Base-by-base conservation (phyloP, 495 filamentous ascomycete species). In the Massariosphaeria phaeospora region DNA sequence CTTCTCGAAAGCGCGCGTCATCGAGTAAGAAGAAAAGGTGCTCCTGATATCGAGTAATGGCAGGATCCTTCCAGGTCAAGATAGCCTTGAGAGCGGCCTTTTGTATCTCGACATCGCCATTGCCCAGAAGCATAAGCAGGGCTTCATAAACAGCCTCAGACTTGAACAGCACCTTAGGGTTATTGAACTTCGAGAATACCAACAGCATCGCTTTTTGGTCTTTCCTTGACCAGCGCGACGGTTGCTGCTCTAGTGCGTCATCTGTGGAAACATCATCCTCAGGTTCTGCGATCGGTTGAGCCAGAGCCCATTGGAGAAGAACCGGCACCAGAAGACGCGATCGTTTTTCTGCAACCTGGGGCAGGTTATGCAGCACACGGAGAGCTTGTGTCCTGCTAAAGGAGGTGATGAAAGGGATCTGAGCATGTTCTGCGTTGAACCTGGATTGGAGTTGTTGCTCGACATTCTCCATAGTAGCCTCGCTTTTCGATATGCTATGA, bases 41-140 rank as follows among this genome's bases (percentile, higher is more conserved):
- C 60, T 96, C 91, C 55, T 91, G 79, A 63, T 96, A 97, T 2
- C 83, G 81, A 39, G 75, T 76, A 41, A 99, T 74, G 15, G 75
- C 80, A 2, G 84, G 73, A 30, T 79, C 75, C 66, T 95, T 96
- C 91, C 93, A 97, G 0, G 89, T 81, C 38, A 93, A 77, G 18
- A 99, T 79, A 25, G 85, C 88, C 63, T 88, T 91, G 29, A 99
- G 76, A 3, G 88, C 81, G 55, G 79, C 76, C 51, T 86, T 89
- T 61, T 99, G 93, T 13, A 96, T 76, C 52, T 95, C 90, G 23
- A 84, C 77, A 66, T 97, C 91, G 48, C 91, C 94, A 61, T 94
- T 91, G 17, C 81, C 79, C 26, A 96, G 72, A 29, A 96, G 77
- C 33, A 76, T 73, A 9, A 93, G 72, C 8, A 96, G 71, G 18